Conservation (phyloP, 2,329 filamentous ascomycete genomes). For the Pseudofabraea citricarpa region DNA sequence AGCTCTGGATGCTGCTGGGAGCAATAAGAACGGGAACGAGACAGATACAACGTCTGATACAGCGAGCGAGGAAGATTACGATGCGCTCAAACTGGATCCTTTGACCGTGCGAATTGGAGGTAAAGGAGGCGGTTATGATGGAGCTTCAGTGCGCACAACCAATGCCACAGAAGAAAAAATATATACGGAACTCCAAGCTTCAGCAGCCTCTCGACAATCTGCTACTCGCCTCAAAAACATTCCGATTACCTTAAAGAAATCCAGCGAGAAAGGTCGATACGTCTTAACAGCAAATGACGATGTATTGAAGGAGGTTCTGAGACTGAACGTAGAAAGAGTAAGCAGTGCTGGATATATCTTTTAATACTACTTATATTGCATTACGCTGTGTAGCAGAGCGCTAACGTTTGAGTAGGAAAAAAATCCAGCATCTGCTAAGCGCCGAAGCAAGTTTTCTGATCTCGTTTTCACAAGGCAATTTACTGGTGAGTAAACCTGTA, state of each 20-base stretch:
- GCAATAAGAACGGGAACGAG: slow-evolving; percentile 6
- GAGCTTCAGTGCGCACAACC: slow-evolving; percentile 11
- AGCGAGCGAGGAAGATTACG: slow-evolving; percentile 26
- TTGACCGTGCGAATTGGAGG: slow-evolving; percentile 24
- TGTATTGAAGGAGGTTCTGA: slow-evolving; percentile 21
- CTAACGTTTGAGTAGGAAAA: slow-evolving; percentile 17
- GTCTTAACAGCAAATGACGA: slow-evolving; percentile 23
- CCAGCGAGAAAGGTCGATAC: slow-evolving; percentile 22
- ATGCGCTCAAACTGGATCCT: slow-evolving; percentile 22
- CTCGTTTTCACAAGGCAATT: slow-evolving; percentile 70
- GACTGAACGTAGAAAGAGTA: slow-evolving; percentile 20
- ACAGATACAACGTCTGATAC: slow-evolving; percentile 17
- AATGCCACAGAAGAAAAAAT: slow-evolving; percentile 9
- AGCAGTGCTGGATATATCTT: too few relatives aligned
- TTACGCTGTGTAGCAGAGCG: too few relatives aligned
- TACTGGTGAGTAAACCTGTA: too few relatives aligned
- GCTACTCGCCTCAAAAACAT: slow-evolving; percentile 19
- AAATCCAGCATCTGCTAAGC: slow-evolving; percentile 16
- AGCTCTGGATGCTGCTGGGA: slow-evolving; percentile 15
- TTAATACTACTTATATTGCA: too few relatives aligned
- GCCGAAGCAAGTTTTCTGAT: slow-evolving; percentile 36
- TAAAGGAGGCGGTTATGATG: slow-evolving; percentile 28
- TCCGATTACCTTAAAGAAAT: slow-evolving; percentile 23
- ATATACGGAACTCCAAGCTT: slow-evolving; percentile 15
- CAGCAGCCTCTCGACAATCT: slow-evolving; percentile 7